Percentiles rank a stretch among this genome's conserved stretches.
These are phyloP conservation scores for Euphrasia arctica DNA, from an alignment of 305 asterid genomes.

Conservation along the genomic window DNA sequence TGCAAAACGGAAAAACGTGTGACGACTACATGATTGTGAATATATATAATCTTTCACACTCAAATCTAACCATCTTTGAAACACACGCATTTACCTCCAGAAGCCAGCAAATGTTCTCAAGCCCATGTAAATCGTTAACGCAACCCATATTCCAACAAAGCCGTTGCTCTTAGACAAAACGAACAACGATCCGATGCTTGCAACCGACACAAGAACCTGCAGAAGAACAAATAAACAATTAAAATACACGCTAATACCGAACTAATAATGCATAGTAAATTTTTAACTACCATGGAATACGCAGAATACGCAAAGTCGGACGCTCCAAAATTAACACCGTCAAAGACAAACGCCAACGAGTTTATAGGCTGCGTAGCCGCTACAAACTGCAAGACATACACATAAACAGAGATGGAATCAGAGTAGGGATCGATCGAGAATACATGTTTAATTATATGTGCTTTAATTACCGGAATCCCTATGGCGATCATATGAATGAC, in stretches of 20 bases:
- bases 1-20: slow-evolving; percentile 6
- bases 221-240: background rate
- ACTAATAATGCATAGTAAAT: background rate
- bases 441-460: no score
- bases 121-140: slow-evolving; percentile 62
- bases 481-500: slow-evolving; percentile 57
- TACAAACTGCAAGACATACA: slow-evolving; percentile 55
- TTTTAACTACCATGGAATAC: slow-evolving; percentile 72
- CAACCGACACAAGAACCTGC: slow-evolving; percentile 50
- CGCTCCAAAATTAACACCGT: slow-evolving; percentile 92
- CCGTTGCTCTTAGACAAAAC: slow-evolving; percentile 44
- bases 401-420: no score
- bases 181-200: slow-evolving; percentile 55
- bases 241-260: no score
- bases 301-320: slow-evolving; percentile 91
- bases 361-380: slow-evolving; percentile 94
- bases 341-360: slow-evolving; percentile 86
- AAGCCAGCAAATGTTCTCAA: slow-evolving; percentile 66
- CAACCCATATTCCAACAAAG: slow-evolving; percentile 67
- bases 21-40: no score
- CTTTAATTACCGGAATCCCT: slow-evolving; percentile 63
- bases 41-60: background rate
- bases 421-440: no score
- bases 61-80: background rate
- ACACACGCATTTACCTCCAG: slow-evolving; percentile 48